Evolutionary conservation across 306 rosid genomes (phyloP).

Genomic region (Crotalaria pallida): DNA sequence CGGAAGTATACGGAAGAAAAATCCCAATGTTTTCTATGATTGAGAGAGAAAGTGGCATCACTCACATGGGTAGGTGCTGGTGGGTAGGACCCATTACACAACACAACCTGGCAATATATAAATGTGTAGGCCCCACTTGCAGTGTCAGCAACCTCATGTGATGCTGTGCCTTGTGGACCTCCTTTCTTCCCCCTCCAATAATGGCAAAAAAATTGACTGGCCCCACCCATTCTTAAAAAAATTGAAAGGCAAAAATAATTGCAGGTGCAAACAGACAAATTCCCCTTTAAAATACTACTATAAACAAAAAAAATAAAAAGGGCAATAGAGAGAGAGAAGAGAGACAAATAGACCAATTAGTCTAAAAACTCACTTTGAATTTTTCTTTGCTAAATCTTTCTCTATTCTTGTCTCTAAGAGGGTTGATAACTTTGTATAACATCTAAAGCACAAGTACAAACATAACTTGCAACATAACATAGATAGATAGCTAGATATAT

Average conservation of each 20-base stretch:
- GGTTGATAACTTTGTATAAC: conserved; percentile 37
- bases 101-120: conserved; percentile 51
- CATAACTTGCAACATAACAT: conserved; percentile 18
- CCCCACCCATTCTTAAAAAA: conserved; percentile 31
- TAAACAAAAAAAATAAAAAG: neutral
- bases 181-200: conserved; percentile 22
- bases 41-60: conserved; percentile 32
- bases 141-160: conserved; percentile 76
- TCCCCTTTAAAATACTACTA: conserved; percentile 25
- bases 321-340: neutral
- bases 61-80: conserved; percentile 62
- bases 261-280: conserved; percentile 33
- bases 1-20: too few species aligned
- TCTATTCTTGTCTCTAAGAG: conserved; percentile 32
- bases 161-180: conserved; percentile 38
- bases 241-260: conserved; percentile 12
- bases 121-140: conserved; percentile 37
- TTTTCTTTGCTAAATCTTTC: conserved; percentile 39
- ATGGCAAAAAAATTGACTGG: conserved; percentile 24
- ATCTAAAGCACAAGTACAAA: conserved; percentile 33
- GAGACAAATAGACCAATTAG: conserved; percentile 17
- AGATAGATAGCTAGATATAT: too few species aligned
- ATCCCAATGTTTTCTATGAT: too few species aligned
- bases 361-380: conserved; percentile 33
- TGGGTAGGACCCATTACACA: conserved; percentile 49